Evolutionary conservation across 768 basidiomycete species (phyloP).

Genomic region (Russula sp.): DNA sequence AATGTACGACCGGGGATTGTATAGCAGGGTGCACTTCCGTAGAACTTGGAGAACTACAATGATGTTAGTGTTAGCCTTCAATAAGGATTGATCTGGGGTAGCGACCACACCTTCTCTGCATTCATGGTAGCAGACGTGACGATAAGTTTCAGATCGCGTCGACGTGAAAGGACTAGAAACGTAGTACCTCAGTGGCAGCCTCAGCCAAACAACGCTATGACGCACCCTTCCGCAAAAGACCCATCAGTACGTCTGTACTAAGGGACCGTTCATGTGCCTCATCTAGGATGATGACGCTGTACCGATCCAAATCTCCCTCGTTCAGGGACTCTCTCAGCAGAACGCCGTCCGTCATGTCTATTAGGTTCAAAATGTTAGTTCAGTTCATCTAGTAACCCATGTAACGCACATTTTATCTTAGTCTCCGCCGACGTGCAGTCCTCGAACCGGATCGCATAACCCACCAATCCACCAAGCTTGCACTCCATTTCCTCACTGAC

Average conservation of each 20-base stretch:
- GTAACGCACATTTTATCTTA: slow-evolving; percentile 84
- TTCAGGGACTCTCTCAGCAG: slow-evolving; percentile 96
- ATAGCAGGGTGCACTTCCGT: slow-evolving; percentile 90
- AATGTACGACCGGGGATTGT: slow-evolving; percentile 95
- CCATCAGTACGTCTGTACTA: slow-evolving; percentile 98
- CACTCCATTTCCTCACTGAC: slow-evolving; percentile 99
- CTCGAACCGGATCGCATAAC: slow-evolving; percentile 98
- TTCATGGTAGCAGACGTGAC: slow-evolving; percentile 99
- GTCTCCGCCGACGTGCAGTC: slow-evolving; percentile 93
- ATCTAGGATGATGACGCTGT: slow-evolving; percentile 96
- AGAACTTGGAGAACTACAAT: slow-evolving; percentile 89
- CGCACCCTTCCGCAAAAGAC: slow-evolving; percentile 86
- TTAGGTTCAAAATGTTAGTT: not conserved
- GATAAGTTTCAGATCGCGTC: slow-evolving; percentile 91
- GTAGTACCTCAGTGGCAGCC: slow-evolving; percentile 1
- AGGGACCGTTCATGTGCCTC: slow-evolving; percentile 97
- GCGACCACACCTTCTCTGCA: slow-evolving; percentile 74
- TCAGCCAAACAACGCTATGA: not conserved
- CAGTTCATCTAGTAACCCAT: not conserved
- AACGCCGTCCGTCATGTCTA: slow-evolving; percentile 99
- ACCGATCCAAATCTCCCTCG: slow-evolving; percentile 96
- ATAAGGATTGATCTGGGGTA: no score
- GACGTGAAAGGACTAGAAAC: slow-evolving; percentile 61
- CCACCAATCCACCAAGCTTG: slow-evolving; percentile 84
- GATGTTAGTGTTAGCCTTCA: not conserved